Evolutionary conservation across 306 rosid species (phyloP).

Genomic region (Vigna angularis): DNA sequence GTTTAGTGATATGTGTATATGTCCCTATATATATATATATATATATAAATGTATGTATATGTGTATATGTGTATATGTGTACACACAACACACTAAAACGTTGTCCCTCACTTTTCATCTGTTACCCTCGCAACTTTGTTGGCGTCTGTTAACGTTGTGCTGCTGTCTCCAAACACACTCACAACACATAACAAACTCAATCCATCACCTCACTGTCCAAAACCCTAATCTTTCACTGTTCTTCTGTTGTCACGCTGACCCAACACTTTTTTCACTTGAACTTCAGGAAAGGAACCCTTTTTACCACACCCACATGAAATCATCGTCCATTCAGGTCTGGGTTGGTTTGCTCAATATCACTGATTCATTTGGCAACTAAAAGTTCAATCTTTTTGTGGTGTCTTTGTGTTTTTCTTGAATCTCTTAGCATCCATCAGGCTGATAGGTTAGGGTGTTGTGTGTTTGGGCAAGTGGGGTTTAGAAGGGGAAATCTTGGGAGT

Average conservation of each 20-base stretch:
- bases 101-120: constrained; percentile 19
- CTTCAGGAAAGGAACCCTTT: background rate
- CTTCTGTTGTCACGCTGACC: constrained; percentile 34
- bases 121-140: constrained; percentile 40
- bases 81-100: constrained; percentile 7
- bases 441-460: background rate
- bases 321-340: constrained; percentile 10
- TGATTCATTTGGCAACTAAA: constrained; percentile 36
- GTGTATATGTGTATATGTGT: too few relatives aligned
- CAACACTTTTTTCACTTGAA: constrained; percentile 5
- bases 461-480: constrained; percentile 31
- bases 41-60: too few relatives aligned
- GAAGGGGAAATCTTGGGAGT: constrained; percentile 13
- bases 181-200: constrained; percentile 17
- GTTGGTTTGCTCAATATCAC: constrained; percentile 31
- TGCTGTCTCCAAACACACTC: constrained; percentile 43
- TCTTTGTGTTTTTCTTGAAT: constrained; percentile 31
- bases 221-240: constrained; percentile 56
- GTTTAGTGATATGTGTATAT: background rate
- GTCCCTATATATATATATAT: too few relatives aligned
- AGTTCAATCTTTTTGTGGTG: background rate
- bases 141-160: constrained; percentile 51
- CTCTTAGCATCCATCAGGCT: constrained; percentile 26
- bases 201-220: constrained; percentile 32
- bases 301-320: constrained; percentile 27